These are phyloP conservation scores for Phytophthora ramorum DNA, from an alignment of 352 stramenopile genomes.

Conservation along the genomic window DNA sequence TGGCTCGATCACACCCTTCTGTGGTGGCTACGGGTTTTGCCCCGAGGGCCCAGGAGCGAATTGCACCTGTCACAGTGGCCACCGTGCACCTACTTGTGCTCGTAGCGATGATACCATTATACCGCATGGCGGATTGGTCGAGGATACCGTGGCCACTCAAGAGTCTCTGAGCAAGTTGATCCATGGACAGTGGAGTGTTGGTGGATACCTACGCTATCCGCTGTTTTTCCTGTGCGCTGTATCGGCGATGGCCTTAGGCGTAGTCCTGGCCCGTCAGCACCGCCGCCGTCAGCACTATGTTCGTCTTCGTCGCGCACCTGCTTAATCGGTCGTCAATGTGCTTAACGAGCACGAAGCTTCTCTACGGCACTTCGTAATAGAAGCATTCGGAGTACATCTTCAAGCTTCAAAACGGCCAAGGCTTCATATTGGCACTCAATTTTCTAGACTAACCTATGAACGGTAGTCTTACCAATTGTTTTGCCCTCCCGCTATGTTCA, in stretches of 20 bases:
- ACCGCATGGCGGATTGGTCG: constrained; percentile 22
- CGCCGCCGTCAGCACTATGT: constrained; percentile 20
- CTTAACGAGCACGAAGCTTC: constrained; percentile 6
- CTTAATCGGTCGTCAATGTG: neutral
- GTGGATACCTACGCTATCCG: constrained; percentile 21
- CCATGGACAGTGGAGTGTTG: constrained; percentile 2
- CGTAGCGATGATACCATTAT: constrained; percentile 50
- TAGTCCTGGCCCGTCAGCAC: constrained; percentile 20
- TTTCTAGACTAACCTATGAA: neutral
- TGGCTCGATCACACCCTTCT: constrained; percentile 73
- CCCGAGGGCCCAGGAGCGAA: constrained; percentile 63
- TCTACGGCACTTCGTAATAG: constrained; percentile 27
- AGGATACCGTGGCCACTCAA: constrained; percentile 1
- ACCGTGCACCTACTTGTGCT: constrained; percentile 46
- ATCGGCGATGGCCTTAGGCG: constrained; percentile 28
- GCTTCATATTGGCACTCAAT: neutral
- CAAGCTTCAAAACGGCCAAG: neutral
- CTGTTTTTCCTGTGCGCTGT: constrained; percentile 38
- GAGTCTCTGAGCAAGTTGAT: constrained; percentile 8
- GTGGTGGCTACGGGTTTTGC: constrained; percentile 74
- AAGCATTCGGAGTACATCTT: neutral
- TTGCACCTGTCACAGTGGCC: constrained; percentile 62
- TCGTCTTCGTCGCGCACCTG: constrained; percentile 6
- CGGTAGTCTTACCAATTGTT: neutral
- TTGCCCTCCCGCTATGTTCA: neutral